phyloP scores from a whole-genome alignment of 1,284 basidiomycete species.

The Cystobasidiaceae sp. region DNA sequence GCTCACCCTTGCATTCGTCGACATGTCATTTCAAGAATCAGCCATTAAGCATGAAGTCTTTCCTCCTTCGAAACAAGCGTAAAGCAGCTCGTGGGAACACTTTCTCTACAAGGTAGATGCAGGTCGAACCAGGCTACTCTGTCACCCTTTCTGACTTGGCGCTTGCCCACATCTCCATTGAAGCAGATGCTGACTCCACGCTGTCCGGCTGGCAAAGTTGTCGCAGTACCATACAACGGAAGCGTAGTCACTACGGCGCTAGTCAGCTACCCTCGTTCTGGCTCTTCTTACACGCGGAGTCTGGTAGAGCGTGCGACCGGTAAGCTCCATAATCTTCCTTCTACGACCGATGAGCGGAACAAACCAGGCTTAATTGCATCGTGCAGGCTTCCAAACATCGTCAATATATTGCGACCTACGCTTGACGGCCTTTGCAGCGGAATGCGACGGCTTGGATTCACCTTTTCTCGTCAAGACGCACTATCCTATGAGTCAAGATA shows the following conservation, averaged over 20 bases:
- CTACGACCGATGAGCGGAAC: no score
- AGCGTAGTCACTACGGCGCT: neutral
- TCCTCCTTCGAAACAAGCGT: neutral
- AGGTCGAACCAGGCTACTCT: neutral
- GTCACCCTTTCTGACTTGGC: neutral
- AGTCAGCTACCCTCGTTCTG: slow-evolving; percentile 15
- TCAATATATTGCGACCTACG: slow-evolving; percentile 37
- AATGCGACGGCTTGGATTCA: slow-evolving; percentile 33
- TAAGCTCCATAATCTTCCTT: no score
- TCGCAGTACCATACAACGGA: neutral
- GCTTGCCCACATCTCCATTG: neutral
- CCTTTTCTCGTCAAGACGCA: slow-evolving; percentile 36
- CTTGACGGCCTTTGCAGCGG: slow-evolving; percentile 36
- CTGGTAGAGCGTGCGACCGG: slow-evolving; percentile 6
- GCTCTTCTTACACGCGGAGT: slow-evolving; percentile 12
- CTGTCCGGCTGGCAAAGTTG: neutral
- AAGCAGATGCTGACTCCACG: neutral
- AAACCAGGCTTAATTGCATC: no score
- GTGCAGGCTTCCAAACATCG: slow-evolving; percentile 35
- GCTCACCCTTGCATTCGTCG: no score
- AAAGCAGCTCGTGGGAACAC: neutral
- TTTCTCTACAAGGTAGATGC: neutral
- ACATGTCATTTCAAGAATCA: neutral
- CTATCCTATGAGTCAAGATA: neutral
- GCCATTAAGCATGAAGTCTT: neutral